Percentiles rank a stretch among this genome's conserved stretches.
Conservation (phyloP, 2,329 filamentous ascomycete genomes). For the Chaetoscypha palmicola region DNA sequence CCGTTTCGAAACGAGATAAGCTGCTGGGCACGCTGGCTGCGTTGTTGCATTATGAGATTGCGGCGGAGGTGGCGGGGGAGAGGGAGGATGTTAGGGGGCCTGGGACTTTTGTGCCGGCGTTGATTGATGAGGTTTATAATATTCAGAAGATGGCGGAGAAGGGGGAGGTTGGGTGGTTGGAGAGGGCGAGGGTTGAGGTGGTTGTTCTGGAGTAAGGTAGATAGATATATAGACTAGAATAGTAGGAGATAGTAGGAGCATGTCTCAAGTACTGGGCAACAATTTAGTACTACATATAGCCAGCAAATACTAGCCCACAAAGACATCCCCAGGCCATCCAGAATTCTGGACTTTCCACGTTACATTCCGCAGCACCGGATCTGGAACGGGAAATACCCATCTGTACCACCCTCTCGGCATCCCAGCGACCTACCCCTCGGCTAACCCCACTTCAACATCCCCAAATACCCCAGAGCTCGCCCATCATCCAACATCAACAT, state of each 20-base stretch:
- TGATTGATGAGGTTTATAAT: conserved; percentile 64
- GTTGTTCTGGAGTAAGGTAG: conserved; percentile 20
- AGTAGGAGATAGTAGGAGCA: neutral
- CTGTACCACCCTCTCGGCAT: neutral
- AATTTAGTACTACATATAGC: too few relatives aligned
- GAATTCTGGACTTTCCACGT: too few relatives aligned
- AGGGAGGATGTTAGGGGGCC: conserved; percentile 64
- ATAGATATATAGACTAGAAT: neutral
- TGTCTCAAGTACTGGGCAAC: too few relatives aligned
- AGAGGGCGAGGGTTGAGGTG: conserved; percentile 41
- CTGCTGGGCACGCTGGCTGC: conserved; percentile 68
- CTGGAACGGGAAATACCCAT: neutral
- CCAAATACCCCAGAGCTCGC: too few relatives aligned
- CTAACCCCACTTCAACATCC: conserved; percentile 4
- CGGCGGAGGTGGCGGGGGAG: conserved; percentile 56
- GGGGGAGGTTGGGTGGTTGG: conserved; percentile 46
- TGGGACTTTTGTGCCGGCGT: conserved; percentile 78
- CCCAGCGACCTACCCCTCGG: conserved; percentile 6
- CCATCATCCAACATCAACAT: too few relatives aligned
- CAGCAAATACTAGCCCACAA: too few relatives aligned
- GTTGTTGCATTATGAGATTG: conserved; percentile 70
- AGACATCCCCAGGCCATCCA: too few relatives aligned
- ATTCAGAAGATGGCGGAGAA: conserved; percentile 42
- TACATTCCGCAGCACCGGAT: too few relatives aligned
- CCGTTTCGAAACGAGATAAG: conserved; percentile 54